Evolutionary conservation across 2,329 filamentous ascomycete genomes (phyloP), one percentile per base, ranked within the genome.

Genomic region (Fusarium metavorans): DNA sequence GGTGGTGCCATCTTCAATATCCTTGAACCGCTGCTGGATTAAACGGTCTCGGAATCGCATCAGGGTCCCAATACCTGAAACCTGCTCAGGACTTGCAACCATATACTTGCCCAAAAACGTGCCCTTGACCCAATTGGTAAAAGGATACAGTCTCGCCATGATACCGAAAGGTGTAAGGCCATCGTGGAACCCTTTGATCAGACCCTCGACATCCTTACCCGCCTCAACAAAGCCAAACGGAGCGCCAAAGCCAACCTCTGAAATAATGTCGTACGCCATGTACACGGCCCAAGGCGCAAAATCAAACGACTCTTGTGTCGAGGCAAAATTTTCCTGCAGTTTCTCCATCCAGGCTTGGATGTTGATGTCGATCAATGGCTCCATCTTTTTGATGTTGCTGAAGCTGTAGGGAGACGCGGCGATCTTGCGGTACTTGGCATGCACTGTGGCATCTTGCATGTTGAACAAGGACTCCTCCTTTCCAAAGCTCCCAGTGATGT

Each of bases 1-100:
- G 0, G 83, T 81, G 11, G 85, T 87, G 1, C 85, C 87, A 6
- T 81, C 77, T 59, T 86, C 82, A 23, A 89, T 83, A 61, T 89
- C 87, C 30, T 83, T 78, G 27, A 85, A 80, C 1, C 89, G 84
- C 70, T 89, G 80, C 25, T 80, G 76, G 66, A 91, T 85, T 3
- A 91, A 82, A 30, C 84, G 83, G 72, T 91, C 89, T 5, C 88
- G 86, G 78, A 90, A 90, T 10, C 87, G 83, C 88, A 91, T 90
- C 65, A 90, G 76, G 1, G 84, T 86, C 1, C 88, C 88, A 37
- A 90, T 88, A 1, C 88, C 89, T 14, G 84, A 86, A 43, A 88
- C 80, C 37, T 91, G 85, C 56, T 88, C 84, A 0, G 88, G 88
- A 13, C 73, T 77, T 54, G 45, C 75, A 1, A 77, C 75, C 63